Conservation (phyloP, 1,284 basidiomycete species). For the Omphalotus olearius region DNA sequence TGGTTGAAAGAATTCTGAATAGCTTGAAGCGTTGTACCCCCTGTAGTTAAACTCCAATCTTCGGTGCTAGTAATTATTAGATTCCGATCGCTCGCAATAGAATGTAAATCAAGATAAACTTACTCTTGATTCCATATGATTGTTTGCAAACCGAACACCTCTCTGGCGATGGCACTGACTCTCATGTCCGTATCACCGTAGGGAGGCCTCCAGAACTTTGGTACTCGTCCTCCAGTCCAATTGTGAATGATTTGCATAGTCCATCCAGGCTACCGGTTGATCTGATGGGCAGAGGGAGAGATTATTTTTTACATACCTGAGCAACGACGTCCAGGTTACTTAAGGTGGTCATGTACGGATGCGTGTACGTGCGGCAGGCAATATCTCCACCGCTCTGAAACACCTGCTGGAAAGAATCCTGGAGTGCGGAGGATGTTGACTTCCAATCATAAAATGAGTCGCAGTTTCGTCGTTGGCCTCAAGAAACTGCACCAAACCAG, state of each 20-base stretch:
- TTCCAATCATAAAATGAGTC: slow-evolving; percentile 84
- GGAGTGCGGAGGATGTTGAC: slow-evolving; percentile 61
- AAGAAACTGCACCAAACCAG: slow-evolving; percentile 40
- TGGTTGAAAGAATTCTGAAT: slow-evolving; percentile 44
- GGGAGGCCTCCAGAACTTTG: slow-evolving; percentile 75
- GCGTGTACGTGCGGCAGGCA: slow-evolving; percentile 78
- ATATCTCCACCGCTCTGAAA: slow-evolving; percentile 59
- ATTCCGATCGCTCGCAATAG: not conserved
- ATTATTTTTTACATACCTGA: slow-evolving; percentile 35
- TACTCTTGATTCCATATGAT: slow-evolving; percentile 83
- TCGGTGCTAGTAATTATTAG: slow-evolving; percentile 39
- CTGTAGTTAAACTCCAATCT: slow-evolving; percentile 58
- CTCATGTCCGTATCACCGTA: slow-evolving; percentile 76
- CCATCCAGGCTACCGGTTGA: slow-evolving; percentile 59
- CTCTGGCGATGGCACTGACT: slow-evolving; percentile 68
- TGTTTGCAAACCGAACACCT: slow-evolving; percentile 66
- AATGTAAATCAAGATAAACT: slow-evolving; percentile 18
- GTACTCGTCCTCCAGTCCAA: slow-evolving; percentile 69
- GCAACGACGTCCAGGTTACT: slow-evolving; percentile 67
- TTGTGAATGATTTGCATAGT: slow-evolving; percentile 80
- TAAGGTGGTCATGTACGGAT: slow-evolving; percentile 78
- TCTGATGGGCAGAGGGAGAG: slow-evolving; percentile 1
- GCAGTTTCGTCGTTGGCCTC: slow-evolving; percentile 52
- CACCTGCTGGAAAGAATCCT: slow-evolving; percentile 46
- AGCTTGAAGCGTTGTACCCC: slow-evolving; percentile 37